These are phyloP conservation scores for Tolypocladium sp. DNA, from an alignment of 2,329 filamentous ascomycete genomes.

Conservation along the genomic window DNA sequence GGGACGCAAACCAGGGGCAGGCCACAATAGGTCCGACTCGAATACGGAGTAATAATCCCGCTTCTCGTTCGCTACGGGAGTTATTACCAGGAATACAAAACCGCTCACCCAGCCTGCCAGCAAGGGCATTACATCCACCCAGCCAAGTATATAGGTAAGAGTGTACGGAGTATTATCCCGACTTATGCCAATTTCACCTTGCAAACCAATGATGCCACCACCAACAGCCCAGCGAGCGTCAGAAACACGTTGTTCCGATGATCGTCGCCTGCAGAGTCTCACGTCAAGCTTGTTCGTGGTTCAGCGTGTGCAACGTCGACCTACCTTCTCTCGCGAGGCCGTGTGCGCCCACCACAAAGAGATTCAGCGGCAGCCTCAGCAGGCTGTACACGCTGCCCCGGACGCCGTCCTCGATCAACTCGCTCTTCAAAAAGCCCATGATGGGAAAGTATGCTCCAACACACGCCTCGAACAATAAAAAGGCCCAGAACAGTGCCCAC, in stretches of 20 bases:
- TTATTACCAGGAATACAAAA: neutral
- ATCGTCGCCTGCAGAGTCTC: conserved; percentile 12
- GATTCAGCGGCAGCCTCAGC: conserved; percentile 46
- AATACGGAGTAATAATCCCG: neutral
- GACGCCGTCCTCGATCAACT: conserved; percentile 41
- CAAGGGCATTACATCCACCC: neutral
- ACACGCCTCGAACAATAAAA: conserved; percentile 48
- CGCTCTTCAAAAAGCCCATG: conserved; percentile 45
- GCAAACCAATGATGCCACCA: neutral
- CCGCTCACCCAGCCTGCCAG: neutral
- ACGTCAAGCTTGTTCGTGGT: neutral
- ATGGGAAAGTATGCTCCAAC: conserved; percentile 50
- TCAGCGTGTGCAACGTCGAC: neutral
- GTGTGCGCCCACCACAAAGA: conserved; percentile 40
- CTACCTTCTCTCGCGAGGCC: conserved; percentile 33
- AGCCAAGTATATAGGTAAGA: neutral
- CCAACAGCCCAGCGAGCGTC: conserved; percentile 3
- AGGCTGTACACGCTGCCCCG: conserved; percentile 47
- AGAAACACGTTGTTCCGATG: conserved; percentile 19
- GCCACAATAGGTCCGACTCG: neutral
- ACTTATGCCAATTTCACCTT: neutral
- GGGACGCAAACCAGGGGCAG: neutral
- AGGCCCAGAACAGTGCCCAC: conserved; percentile 40
- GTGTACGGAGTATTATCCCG: too few species aligned
- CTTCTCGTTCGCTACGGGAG: neutral